Conservation (phyloP, 2,329 filamentous ascomycete genomes). For the Fusarium sp. region DNA sequence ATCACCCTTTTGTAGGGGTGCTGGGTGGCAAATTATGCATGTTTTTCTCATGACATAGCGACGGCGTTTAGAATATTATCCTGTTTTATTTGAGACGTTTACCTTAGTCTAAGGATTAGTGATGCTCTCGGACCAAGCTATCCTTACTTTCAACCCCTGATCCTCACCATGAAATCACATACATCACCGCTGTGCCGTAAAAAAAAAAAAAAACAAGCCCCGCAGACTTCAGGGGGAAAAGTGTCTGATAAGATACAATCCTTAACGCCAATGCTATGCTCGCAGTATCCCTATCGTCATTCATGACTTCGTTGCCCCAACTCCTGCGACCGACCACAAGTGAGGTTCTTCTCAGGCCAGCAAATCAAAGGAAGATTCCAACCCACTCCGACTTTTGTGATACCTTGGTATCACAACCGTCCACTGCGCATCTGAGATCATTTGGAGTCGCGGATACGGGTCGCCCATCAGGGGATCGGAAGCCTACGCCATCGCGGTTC, state of each 20-base stretch:
- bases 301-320: conserved; percentile 27
- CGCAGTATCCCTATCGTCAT: conserved; percentile 16
- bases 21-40: conserved; percentile 3
- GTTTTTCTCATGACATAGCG: conserved; percentile 25
- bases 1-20: neutral
- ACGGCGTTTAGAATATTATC: conserved; percentile 22
- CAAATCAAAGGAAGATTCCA: conserved; percentile 64
- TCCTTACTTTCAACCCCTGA: neutral
- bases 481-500: conserved; percentile 49
- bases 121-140: neutral
- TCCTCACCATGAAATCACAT: neutral
- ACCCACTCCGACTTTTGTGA: conserved; percentile 67
- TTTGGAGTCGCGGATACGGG: conserved; percentile 31
- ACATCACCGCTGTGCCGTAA: neutral
- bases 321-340: neutral
- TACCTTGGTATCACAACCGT: conserved; percentile 65
- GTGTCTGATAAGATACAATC: conserved; percentile 7
- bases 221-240: neutral
- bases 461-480: conserved; percentile 48
- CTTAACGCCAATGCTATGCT: conserved; percentile 36
- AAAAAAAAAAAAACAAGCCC: neutral
- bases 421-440: conserved; percentile 64
- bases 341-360: conserved; percentile 37
- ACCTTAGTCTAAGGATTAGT: neutral
- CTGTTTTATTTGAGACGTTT: neutral